A percentile compares a stretch with the other conserved stretches of the same genome.
phyloP scores from a whole-genome alignment of 1,284 basidiomycete genomes.

The Microbotryomycetes sp. region DNA sequence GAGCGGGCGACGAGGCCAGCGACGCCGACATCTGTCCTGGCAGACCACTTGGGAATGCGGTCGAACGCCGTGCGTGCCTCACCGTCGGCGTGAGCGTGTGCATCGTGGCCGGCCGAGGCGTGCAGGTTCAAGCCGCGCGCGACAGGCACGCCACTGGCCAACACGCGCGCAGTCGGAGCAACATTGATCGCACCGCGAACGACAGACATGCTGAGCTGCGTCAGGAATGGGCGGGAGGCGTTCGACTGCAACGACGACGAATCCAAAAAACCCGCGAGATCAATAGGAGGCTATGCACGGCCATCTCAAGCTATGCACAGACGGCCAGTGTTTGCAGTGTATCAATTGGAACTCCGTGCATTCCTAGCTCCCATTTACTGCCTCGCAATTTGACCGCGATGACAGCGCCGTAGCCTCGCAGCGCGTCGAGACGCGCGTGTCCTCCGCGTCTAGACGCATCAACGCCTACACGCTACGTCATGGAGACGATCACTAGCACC shows the following conservation, averaged over 20 bases:
- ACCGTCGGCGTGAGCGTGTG: slow-evolving; percentile 43
- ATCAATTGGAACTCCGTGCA: no score
- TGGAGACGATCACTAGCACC: slow-evolving; percentile 31
- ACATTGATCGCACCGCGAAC: slow-evolving; percentile 58
- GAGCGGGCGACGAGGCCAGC: slow-evolving; percentile 58
- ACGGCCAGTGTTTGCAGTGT: no score
- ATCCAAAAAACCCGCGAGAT: no score
- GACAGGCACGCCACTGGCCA: slow-evolving; percentile 63
- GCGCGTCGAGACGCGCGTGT: no score
- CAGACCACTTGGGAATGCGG: slow-evolving; percentile 22
- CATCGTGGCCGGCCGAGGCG: slow-evolving; percentile 52
- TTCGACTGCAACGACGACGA: no score
- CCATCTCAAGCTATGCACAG: no score
- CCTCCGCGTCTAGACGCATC: neutral
- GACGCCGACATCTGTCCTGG: slow-evolving; percentile 32
- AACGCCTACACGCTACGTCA: neutral
- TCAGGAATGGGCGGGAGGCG: no score
- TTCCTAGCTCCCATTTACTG: no score
- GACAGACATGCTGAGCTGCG: no score
- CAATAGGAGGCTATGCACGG: no score
- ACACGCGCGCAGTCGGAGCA: slow-evolving; percentile 67
- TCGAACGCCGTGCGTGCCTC: slow-evolving; percentile 10
- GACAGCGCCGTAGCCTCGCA: no score
- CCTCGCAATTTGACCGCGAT: no score
- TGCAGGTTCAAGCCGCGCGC: slow-evolving; percentile 63